Base-by-base conservation (phyloP, 2,329 filamentous ascomycete genomes). In the Talaromyces sp. region DNA sequence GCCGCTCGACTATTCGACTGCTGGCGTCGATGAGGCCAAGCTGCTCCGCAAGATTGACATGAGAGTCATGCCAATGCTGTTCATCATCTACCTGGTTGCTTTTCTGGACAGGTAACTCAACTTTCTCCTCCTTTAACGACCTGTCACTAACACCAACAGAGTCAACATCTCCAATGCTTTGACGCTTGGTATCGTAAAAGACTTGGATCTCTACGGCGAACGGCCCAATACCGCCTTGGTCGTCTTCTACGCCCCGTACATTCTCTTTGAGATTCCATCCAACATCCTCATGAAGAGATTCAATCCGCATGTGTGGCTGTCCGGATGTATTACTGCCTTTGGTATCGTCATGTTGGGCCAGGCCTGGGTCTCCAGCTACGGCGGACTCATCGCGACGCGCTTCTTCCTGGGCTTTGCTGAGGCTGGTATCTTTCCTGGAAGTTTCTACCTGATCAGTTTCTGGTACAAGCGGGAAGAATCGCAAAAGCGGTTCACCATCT, bases 141-240 rank as follows among this genome's bases (percentile, higher is more conserved):
- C n/a, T n/a, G n/a, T n/a, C 35, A 48, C 52, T 51, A 39, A 41
- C 35, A 25, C 57, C 2, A 33, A 25, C 43, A 60, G 58, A 48
- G 78, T 82, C 59, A 82, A 82, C 62, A 82, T 82, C 52, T 70
- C 75, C 35, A 82, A 82, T 61, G 80, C 80, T 5, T 79, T 81
- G 59, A 75, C 80, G 21, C 78, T 79, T 57, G 77, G 79, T 11
- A 69, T 82, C 10, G 75, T 75, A 1, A 66, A 69, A 25, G 78
- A 82, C 21, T 69, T 82, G 4, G 59, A 73, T 5, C 71, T 83
- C 0, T 61, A 63, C 4, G 69, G 70, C 39, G 72, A 78, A 61
- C 68, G 78, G 58, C 80, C 78, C 66, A 82, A 81, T 60, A 75
- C 68, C 2, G 79, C 80, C 0, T 68, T 82, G 5, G 78, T 81